Conservation (phyloP, 139 green algal species). For the Micractinium sp. region DNA sequence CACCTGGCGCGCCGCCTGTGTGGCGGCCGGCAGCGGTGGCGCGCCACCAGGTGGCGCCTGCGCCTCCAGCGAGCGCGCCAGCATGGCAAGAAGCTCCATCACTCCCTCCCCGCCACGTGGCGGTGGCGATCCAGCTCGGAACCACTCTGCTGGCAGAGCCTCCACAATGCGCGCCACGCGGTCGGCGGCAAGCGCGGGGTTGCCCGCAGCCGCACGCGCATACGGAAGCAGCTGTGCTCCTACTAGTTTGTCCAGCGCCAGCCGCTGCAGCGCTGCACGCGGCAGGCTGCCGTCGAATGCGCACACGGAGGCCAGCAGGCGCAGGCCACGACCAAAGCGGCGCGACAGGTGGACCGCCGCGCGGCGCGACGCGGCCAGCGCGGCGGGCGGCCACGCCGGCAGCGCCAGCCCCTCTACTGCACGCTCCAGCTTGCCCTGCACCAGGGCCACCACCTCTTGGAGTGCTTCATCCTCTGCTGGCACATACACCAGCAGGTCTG, state of each 20-base stretch:
- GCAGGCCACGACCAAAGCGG: slow-evolving; percentile 65
- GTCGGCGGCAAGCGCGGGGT: slow-evolving; percentile 48
- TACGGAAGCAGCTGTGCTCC: slow-evolving; percentile 56
- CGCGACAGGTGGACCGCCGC: slow-evolving; percentile 57
- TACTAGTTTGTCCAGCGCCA: slow-evolving; percentile 60
- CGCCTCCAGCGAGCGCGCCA: slow-evolving; percentile 34
- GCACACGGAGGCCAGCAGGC: slow-evolving; percentile 57
- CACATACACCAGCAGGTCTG: slow-evolving; percentile 79
- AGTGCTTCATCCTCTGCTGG: slow-evolving; percentile 44
- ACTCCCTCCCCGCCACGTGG: slow-evolving; percentile 17
- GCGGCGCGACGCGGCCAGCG: slow-evolving; percentile 40
- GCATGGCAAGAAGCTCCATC: slow-evolving; percentile 7
- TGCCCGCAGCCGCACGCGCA: slow-evolving; percentile 42
- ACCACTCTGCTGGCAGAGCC: slow-evolving; percentile 57
- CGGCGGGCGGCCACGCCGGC: slow-evolving; percentile 68
- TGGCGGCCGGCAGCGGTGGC: neutral
- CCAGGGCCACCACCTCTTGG: slow-evolving; percentile 1
- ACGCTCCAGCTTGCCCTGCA: slow-evolving; percentile 15
- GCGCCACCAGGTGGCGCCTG: neutral
- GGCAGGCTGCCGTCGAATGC: slow-evolving; percentile 67
- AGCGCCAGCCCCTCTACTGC: slow-evolving; percentile 46
- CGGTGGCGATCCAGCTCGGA: slow-evolving; percentile 1
- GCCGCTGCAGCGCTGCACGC: slow-evolving; percentile 45
- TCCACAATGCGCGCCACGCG: slow-evolving; percentile 48
- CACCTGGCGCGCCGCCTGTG: slow-evolving; percentile 8